Evolutionary conservation across 106 monocot genomes (phyloP), one percentile per base, ranked within the genome.

Genomic region (Xerophyta viscosa): DNA sequence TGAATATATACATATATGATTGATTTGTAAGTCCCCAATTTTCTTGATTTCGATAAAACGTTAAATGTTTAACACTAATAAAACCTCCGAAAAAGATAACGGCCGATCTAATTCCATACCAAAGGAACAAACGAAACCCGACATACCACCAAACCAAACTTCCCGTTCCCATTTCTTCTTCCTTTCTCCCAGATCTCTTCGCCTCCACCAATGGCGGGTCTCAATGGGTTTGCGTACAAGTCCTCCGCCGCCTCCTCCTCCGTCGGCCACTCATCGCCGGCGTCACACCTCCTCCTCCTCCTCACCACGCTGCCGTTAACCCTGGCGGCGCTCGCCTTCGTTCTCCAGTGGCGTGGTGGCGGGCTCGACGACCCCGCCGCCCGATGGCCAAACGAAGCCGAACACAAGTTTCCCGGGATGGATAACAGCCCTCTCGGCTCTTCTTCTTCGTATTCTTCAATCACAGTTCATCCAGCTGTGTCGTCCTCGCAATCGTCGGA

Each of bases 281-380:
- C 80, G 21, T 68, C 83, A 43, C 66, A 71, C 41, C 42, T 96
- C 0, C 73, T 96, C 44, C 66, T 88, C 43, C 60, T 96, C 20
- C 82, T 96, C 19, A 82, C 96, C 1, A 47, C 58, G 5, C 65
- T 96, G 14, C 89, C 89, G 18, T 70, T 96, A 47, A 27, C 78
- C 0, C 76, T 96, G 13, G 85, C 96, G 13, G 31, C 65, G 25
- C 62, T 96, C 49, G 96, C 96, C 30, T 96, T 96, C 65, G 58
- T 79, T 22, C 96, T 96, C 49, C 96, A 96, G 41, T 96, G 96
- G 96, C 81, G 96, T 29, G 96, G 96, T 6, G 88, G 81, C 26
- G 88, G 81, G 29, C 28, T 84, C 48, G 81, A 89, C 25, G 88
- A 96, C 57, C 85, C 81, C 10, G 54, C 71, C 3, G 62, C 78